These are phyloP conservation scores for Fallopia convolvulus DNA, from an alignment of 148 eudicot genomes.

Conservation along the genomic window DNA sequence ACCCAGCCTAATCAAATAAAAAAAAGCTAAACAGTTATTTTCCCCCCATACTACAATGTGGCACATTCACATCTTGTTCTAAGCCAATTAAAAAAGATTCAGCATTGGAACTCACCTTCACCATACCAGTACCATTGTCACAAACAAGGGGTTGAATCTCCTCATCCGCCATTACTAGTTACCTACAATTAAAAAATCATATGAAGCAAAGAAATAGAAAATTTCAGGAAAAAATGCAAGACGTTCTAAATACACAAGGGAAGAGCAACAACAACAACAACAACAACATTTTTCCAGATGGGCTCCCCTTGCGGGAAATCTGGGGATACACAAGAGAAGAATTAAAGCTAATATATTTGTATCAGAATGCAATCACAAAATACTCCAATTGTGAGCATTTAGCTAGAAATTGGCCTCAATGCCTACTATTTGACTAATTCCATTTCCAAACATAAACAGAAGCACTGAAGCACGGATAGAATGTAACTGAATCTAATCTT, in stretches of 20 bases:
- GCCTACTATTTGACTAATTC: conserved; percentile 23
- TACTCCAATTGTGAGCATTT: too few species aligned
- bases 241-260: background rate
- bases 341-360: too few species aligned
- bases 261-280: too few species aligned
- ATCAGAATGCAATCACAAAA: background rate
- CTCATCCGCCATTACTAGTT: conserved; percentile 36
- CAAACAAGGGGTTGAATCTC: conserved; percentile 45
- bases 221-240: background rate
- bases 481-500: background rate
- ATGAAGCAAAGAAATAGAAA: background rate
- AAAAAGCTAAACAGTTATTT: background rate
- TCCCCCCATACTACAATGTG: background rate
- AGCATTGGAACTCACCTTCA: conserved; percentile 22
- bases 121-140: conserved; percentile 50
- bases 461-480: background rate
- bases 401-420: background rate
- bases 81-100: background rate
- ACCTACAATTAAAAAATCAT: background rate
- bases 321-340: too few species aligned
- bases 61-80: background rate
- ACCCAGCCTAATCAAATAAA: conserved; percentile 45
- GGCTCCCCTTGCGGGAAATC: too few species aligned
- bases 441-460: conserved; percentile 11
- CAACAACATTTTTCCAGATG: too few species aligned